These are phyloP conservation scores for Psilocybe azurescens DNA, from an alignment of 768 basidiomycete species.

Conservation along the genomic window DNA sequence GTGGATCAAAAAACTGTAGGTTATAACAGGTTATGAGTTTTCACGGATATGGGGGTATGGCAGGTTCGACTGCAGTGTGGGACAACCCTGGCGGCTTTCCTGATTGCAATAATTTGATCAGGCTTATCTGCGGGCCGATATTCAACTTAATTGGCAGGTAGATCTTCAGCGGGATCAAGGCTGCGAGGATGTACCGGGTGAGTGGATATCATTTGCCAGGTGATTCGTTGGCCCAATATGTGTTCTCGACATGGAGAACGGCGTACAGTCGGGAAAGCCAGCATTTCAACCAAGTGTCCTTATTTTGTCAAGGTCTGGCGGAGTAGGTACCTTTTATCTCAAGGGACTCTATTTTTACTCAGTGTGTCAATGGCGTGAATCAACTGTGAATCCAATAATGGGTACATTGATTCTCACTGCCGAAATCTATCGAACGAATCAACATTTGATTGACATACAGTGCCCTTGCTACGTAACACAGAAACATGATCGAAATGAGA, in stretches of 20 bases:
- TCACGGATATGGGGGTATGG: no score
- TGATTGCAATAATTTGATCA: no score
- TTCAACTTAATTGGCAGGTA: no score
- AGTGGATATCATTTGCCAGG: neutral
- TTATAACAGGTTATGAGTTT: no score
- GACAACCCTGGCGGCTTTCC: no score
- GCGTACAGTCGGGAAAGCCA: neutral
- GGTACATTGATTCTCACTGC: neutral
- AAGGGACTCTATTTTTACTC: neutral
- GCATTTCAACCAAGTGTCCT: neutral
- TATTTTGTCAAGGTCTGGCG: neutral
- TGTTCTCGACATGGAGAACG: no score
- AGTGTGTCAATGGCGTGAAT: neutral
- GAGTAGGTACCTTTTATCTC: neutral
- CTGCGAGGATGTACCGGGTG: no score
- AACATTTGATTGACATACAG: neutral
- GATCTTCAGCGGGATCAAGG: no score
- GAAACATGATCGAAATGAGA: neutral
- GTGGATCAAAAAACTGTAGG: no score
- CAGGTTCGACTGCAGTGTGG: no score
- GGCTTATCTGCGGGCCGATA: no score
- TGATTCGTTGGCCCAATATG: neutral
- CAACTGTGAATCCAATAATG: neutral
- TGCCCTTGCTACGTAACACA: neutral
- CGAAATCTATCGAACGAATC: neutral